phyloP scores from a whole-genome alignment of 2,329 filamentous ascomycete species.

The Neoscytalidium dimidiatum region DNA sequence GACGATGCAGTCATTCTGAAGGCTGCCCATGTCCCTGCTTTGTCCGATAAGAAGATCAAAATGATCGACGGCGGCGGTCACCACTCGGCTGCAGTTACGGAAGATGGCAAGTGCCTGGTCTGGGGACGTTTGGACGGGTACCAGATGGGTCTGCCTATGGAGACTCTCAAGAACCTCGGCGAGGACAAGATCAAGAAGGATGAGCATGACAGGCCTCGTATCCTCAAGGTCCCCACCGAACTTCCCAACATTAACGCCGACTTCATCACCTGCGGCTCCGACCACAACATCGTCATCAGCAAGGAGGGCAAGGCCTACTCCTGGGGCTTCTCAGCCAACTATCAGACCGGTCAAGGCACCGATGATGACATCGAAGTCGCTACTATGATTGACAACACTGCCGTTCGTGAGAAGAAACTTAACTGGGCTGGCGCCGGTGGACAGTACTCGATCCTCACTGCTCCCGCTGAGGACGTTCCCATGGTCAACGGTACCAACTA shows the following conservation, averaged over 20 bases:
- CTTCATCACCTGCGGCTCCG: constrained; percentile 64
- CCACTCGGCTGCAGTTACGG: constrained; percentile 66
- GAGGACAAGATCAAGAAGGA: constrained; percentile 65
- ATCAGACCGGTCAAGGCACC: constrained; percentile 76
- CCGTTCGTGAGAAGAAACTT: constrained; percentile 73
- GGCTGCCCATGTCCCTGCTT: constrained; percentile 61
- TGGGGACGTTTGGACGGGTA: constrained; percentile 64
- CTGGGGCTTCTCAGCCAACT: constrained; percentile 81
- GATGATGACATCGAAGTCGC: constrained; percentile 79
- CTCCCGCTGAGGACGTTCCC: constrained; percentile 26
- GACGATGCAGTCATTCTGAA: constrained; percentile 72
- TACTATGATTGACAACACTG: constrained; percentile 81
- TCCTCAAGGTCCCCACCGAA: constrained; percentile 66
- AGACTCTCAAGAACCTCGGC: constrained; percentile 51
- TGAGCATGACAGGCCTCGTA: constrained; percentile 66
- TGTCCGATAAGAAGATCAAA: constrained; percentile 65
- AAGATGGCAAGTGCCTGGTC: constrained; percentile 56
- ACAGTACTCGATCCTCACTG: constrained; percentile 72
- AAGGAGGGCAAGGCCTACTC: constrained; percentile 69
- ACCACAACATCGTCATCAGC: constrained; percentile 73
- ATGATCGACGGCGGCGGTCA: constrained; percentile 73
- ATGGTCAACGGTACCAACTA: constrained; percentile 9
- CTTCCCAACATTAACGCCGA: constrained; percentile 58
- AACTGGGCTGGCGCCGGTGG: constrained; percentile 83
- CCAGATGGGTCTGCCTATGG: constrained; percentile 50